Conservation (phyloP, 805 yeast genomes). For the Saccharomycopsis oosterbeekiorum region DNA sequence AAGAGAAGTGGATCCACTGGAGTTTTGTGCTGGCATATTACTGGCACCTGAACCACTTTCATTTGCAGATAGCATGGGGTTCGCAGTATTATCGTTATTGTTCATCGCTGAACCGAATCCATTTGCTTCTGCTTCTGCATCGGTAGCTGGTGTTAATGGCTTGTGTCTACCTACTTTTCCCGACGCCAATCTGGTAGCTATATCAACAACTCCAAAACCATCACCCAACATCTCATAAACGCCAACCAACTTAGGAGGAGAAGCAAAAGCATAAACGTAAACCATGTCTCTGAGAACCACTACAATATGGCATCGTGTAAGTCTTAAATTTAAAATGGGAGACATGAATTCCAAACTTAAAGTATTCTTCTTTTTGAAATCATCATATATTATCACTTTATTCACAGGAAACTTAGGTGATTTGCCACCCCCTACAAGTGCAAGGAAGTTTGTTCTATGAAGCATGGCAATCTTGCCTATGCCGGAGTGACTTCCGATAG, state of each 20-base stretch:
- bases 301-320: constrained; percentile 68
- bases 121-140: constrained; percentile 18
- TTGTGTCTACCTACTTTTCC: background rate
- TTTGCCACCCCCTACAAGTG: constrained; percentile 82
- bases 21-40: background rate
- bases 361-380: constrained; percentile 64
- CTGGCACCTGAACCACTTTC: background rate
- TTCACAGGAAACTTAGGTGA: constrained; percentile 70
- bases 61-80: no score
- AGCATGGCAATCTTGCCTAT: constrained; percentile 75
- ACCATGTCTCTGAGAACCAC: constrained; percentile 62
- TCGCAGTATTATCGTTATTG: no score
- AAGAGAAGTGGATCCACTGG: background rate
- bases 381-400: constrained; percentile 88
- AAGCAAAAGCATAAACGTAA: constrained; percentile 67
- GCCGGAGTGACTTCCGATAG: constrained; percentile 31
- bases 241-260: constrained; percentile 63
- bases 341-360: constrained; percentile 65
- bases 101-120: no score
- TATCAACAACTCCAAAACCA: constrained; percentile 53
- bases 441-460: constrained; percentile 83
- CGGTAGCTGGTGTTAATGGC: constrained; percentile 21
- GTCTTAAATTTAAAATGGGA: constrained; percentile 61
- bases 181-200: constrained; percentile 24
- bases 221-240: constrained; percentile 58